These are phyloP conservation scores for Zygotorulaspora chibaensis DNA, from an alignment of 805 yeast species.

Conservation along the genomic window DNA sequence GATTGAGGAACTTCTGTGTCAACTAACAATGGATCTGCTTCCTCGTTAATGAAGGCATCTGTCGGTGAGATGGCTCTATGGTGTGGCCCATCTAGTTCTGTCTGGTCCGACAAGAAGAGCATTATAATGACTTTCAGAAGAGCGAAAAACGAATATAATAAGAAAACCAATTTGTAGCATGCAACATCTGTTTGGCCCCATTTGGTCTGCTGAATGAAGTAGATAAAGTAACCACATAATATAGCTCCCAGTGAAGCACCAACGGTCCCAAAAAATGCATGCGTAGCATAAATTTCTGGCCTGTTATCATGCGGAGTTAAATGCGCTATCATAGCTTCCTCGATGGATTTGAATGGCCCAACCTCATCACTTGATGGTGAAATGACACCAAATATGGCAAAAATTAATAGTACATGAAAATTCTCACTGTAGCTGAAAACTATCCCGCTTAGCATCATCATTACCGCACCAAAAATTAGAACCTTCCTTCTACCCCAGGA, in stretches of 20 bases:
- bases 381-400: constrained; percentile 80
- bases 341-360: constrained; percentile 85
- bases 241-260: constrained; percentile 77
- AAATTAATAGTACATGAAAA: constrained; percentile 52
- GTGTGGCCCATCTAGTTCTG: constrained; percentile 43
- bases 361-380: constrained; percentile 89
- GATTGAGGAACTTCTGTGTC: constrained; percentile 6
- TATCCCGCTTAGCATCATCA: constrained; percentile 67
- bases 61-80: constrained; percentile 4
- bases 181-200: constrained; percentile 35
- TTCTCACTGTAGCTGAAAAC: constrained; percentile 55
- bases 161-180: constrained; percentile 57
- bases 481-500: constrained; percentile 61
- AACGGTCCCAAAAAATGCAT: constrained; percentile 60
- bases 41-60: constrained; percentile 25
- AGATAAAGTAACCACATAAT: constrained; percentile 55
- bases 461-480: constrained; percentile 55
- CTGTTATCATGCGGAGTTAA: constrained; percentile 60
- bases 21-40: constrained; percentile 27
- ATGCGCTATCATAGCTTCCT: constrained; percentile 79
- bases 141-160: constrained; percentile 53
- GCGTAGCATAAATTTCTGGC: constrained; percentile 71
- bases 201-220: constrained; percentile 37
- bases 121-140: constrained; percentile 47
- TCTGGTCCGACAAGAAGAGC: constrained; percentile 46